Evolutionary conservation across 345 rosid species (phyloP), one percentile per base, ranked within the genome.

Genomic region (Lumnitzera racemosa): DNA sequence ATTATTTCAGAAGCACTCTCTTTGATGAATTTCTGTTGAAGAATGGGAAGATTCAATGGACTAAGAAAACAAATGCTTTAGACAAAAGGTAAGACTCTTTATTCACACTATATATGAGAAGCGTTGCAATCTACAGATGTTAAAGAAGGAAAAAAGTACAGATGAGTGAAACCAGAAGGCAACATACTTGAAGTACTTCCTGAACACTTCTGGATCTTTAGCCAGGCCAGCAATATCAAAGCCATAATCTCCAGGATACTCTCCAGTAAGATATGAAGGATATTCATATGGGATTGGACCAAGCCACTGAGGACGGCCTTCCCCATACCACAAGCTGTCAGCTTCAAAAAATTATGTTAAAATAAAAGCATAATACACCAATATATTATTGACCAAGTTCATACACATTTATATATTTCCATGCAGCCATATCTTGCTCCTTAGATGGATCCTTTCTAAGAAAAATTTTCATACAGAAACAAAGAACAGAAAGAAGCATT

Each of bases 251-350:
- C 98, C 96, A 17, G 96, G 96, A 4, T 85, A 54, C 23, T 92
- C 88, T 59, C 98, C 98, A 1, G 78, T 76, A 29, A 92, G 94
- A 72, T 92, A 68, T 15, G 76, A 31, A 16, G 96, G 96, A 61
- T 89, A 92, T 47, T 80, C 80, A 64, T 74, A 92, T 7, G 91
- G 84, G 59, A 92, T 74, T 49, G 96, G 94, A 68, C 96, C 98
- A 73, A 92, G 91, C 98, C 98, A 92, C 43, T 88, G 87, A 0
- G 98, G 98, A 48, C 96, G 89, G 31, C 72, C 80, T 68, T 85
- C 83, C 62, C 98, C 98, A 56, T 92, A 89, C 96, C 96, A 92
- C 57, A 68, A 68, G 78, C 96, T 91, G 89, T 72, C 49, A 41
- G 65, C 61, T 53, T 51, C 49, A 61, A 62, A 10, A 62, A 70